Evolutionary conservation across 805 yeast genomes (phyloP), one percentile per base, ranked within the genome.

Genomic region (Huiozyma naganishii): DNA sequence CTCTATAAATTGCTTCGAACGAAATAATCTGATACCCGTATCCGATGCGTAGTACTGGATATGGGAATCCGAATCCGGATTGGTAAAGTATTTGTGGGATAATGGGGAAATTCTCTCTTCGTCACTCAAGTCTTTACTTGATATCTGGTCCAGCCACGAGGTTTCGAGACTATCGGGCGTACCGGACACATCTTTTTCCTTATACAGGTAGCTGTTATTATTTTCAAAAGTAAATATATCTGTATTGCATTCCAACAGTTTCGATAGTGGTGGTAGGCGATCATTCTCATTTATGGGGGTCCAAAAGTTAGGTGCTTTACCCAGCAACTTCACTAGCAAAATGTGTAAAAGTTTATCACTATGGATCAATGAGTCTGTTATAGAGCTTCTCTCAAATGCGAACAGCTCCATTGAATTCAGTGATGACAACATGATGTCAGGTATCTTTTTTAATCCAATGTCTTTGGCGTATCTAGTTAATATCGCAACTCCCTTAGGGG

Each of bases 401-500:
- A 87, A 72, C 11, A 88, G 59, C 11, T 76, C 72, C 87, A 86
- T 79, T 0, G 95, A 73, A 59, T 87, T 87, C 53, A 80, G 72
- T 29, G 58, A 62, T 0, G 88, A 75, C 4, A 55, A 54, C 23
- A 86, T 53, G n/a, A 83, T 69, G 0, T 58, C 54, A 1, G 80
- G 80, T 27, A 65, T 53, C 11, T 61, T 60, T 38, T 64, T 68
- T 40, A 79, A 59, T 0, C 88, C 94, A 39, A 71, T 60, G 36
- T 67, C 73, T 41, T 69, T 66, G 48, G 82, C 77, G 57, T 80
- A 86, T 12, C 69, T 66, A 41, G 76, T 77, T 2, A 89, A 61
- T 0, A 86, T 55, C 0, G 87, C 79, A 6, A 87, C 77, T 1
- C 97, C 97, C 55, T 90, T 90, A 0, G 97, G 88, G 0, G 96